These are phyloP conservation scores for Penicillium sp. DNA, from an alignment of 2,329 filamentous ascomycete species.

Conservation along the genomic window DNA sequence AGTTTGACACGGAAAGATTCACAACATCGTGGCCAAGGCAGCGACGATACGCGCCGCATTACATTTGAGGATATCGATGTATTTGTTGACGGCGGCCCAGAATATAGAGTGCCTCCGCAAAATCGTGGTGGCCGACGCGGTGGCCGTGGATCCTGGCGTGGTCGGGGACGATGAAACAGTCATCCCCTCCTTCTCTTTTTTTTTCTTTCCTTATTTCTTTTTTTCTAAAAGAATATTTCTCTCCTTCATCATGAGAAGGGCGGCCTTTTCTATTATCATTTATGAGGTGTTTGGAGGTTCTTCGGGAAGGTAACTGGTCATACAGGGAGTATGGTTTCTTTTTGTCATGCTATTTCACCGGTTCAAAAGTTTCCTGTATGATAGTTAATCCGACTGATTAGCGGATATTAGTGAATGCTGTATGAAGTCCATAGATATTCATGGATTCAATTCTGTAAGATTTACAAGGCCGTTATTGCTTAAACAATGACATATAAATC, in stretches of 20 bases:
- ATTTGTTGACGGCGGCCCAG: slow-evolving; percentile 69
- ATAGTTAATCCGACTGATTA: no score
- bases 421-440: no score
- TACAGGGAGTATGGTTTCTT: neutral
- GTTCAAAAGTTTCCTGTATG: neutral
- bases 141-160: slow-evolving; percentile 23
- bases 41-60: slow-evolving; percentile 63
- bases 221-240: no score
- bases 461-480: no score
- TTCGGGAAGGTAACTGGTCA: neutral
- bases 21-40: slow-evolving; percentile 30
- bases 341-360: neutral
- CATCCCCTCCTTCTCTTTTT: neutral
- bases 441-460: no score
- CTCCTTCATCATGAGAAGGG: neutral
- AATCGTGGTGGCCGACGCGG: slow-evolving; percentile 35
- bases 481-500: no score
- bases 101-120: slow-evolving; percentile 47
- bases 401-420: no score
- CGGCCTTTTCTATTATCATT: neutral
- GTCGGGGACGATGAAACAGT: slow-evolving; percentile 11
- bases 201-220: no score
- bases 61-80: slow-evolving; percentile 64
- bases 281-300: neutral
- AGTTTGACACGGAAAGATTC: slow-evolving; percentile 37